These are phyloP conservation scores for Neurospora sp. DNA, from an alignment of 495 filamentous ascomycete genomes.

Conservation along the genomic window DNA sequence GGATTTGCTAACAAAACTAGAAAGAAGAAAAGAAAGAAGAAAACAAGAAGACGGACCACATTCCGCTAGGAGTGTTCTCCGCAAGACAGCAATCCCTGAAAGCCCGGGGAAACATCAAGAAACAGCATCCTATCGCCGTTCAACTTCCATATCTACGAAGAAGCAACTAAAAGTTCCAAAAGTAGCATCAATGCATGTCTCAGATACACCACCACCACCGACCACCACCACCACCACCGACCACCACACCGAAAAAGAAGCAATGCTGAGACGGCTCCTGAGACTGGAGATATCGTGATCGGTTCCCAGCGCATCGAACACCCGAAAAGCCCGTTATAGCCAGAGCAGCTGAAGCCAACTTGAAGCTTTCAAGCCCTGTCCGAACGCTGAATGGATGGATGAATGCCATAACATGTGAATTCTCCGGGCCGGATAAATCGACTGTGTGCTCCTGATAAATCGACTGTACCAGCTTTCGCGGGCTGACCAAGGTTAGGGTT, in stretches of 20 bases:
- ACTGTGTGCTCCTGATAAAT: no score
- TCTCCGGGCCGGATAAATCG: no score
- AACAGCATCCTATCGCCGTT: background rate
- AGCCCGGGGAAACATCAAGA: background rate
- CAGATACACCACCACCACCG: background rate
- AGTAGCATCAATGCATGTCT: background rate
- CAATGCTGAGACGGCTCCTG: background rate
- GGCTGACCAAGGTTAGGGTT: no score
- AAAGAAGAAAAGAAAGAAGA: background rate
- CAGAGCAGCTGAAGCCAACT: background rate
- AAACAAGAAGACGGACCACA: background rate
- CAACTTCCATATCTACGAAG: background rate
- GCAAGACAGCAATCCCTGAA: background rate
- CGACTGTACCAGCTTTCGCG: no score
- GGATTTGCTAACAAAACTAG: background rate
- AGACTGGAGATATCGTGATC: background rate
- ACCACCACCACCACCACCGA: background rate
- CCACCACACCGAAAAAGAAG: background rate
- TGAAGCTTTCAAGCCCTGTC: background rate
- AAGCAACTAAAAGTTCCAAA: background rate
- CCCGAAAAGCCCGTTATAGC: background rate
- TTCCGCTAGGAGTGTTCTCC: background rate
- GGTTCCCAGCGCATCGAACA: background rate
- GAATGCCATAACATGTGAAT: background rate
- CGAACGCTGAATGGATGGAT: background rate